phyloP scores from a whole-genome alignment of 257 asterid species.

The Gynochthodes officinalis region DNA sequence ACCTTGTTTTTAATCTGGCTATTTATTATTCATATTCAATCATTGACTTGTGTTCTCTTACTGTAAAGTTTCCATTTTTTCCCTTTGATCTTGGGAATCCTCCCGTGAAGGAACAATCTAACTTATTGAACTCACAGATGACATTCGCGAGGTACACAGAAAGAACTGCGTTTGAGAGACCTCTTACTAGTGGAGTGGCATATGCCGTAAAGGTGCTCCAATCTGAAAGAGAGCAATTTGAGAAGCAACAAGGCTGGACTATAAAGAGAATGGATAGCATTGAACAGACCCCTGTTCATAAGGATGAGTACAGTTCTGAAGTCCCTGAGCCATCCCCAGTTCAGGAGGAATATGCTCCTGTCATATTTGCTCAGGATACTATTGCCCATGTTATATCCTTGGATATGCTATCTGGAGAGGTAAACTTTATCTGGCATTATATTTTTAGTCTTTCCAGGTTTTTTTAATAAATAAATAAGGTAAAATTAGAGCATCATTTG shows the following conservation, averaged over 20 bases:
- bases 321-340: conserved; percentile 75
- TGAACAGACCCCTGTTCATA: conserved; percentile 85
- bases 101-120: conserved; percentile 10
- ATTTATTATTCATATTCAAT: background rate
- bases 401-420: conserved; percentile 98
- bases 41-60: background rate
- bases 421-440: conserved; percentile 14
- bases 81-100: conserved; percentile 1
- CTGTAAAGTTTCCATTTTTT: conserved; percentile 10
- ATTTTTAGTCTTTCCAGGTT: background rate
- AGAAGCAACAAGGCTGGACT: conserved; percentile 82
- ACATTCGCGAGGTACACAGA: conserved; percentile 87
- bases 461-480: background rate
- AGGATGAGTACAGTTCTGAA: conserved; percentile 70
- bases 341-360: conserved; percentile 94
- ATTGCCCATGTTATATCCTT: conserved; percentile 90
- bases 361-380: conserved; percentile 95
- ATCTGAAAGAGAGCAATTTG: conserved; percentile 73
- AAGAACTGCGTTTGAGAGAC: conserved; percentile 91
- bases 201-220: conserved; percentile 93
- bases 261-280: conserved; percentile 84
- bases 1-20: background rate
- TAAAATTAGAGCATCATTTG: background rate
- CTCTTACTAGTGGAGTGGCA: conserved; percentile 98
- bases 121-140: conserved; percentile 39